Percentiles rank a stretch among this genome's conserved stretches.
Conservation (phyloP, 192 early-diverging fungal species). For the Dissophora ornata region DNA sequence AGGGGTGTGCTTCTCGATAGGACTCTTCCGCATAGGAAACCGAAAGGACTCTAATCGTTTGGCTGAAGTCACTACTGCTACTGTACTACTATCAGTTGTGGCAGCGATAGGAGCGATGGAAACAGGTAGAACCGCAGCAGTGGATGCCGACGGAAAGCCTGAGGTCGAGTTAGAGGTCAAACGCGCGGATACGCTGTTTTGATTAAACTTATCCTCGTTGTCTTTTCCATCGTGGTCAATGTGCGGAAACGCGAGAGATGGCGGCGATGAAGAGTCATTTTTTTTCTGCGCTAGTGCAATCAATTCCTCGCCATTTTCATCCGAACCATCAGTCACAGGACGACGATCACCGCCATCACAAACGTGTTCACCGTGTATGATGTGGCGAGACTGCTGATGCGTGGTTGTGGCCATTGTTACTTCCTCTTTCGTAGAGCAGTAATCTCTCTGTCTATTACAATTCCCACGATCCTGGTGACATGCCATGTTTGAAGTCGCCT, state of each 20-base stretch:
- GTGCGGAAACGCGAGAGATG: no score
- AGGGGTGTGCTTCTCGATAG: neutral
- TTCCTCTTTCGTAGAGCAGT: no score
- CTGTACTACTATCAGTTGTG: neutral
- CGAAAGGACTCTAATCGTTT: slow-evolving; percentile 17
- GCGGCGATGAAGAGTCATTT: no score
- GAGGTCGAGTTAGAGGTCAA: no score
- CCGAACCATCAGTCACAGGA: slow-evolving; percentile 19
- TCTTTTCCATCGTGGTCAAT: no score
- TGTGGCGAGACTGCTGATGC: neutral
- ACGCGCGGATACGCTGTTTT: no score
- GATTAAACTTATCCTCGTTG: no score
- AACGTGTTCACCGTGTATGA: neutral
- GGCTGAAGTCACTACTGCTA: neutral
- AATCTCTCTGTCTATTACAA: no score
- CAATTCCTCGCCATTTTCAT: neutral
- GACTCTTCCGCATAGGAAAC: slow-evolving; percentile 19
- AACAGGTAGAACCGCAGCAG: no score
- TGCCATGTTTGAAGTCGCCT: slow-evolving; percentile 2
- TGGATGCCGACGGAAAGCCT: no score
- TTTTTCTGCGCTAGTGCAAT: neutral
- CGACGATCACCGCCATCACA: neutral
- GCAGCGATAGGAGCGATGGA: neutral
- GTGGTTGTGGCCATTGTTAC: no score
- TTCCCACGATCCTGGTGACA: no score